Evolutionary conservation across 805 yeast species (phyloP).

Genomic region (Kregervanrija delftensis): DNA sequence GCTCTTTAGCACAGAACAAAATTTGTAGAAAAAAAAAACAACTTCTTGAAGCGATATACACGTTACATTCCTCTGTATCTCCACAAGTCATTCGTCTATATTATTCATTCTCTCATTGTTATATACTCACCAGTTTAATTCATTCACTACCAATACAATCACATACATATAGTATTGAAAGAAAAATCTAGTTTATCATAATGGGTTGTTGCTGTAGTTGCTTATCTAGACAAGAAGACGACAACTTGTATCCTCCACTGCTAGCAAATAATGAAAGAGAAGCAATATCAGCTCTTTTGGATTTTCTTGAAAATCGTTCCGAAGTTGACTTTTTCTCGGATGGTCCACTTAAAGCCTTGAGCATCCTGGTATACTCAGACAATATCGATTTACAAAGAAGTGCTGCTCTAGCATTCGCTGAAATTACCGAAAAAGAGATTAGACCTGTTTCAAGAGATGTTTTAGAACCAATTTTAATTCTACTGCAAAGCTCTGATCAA

Average conservation of each 20-base stretch:
- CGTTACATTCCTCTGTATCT: too few relatives aligned
- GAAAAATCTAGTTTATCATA: not conserved
- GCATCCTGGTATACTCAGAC: slow-evolving; percentile 90
- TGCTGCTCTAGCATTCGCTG: slow-evolving; percentile 98
- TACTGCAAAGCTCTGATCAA: slow-evolving; percentile 79
- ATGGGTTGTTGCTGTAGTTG: slow-evolving; percentile 55
- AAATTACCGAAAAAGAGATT: slow-evolving; percentile 93
- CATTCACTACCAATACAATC: not conserved
- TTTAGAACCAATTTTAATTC: slow-evolving; percentile 83
- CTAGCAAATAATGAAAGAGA: slow-evolving; percentile 95
- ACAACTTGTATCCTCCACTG: slow-evolving; percentile 66
- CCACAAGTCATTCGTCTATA: slow-evolving; percentile 1
- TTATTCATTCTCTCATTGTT: too few relatives aligned
- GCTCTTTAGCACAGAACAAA: too few relatives aligned
- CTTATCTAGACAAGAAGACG: slow-evolving; percentile 34
- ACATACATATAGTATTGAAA: not conserved
- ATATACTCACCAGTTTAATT: not conserved
- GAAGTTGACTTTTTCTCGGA: slow-evolving; percentile 86
- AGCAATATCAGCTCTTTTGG: slow-evolving; percentile 85
- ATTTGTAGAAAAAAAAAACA: too few relatives aligned
- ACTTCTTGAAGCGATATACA: too few relatives aligned
- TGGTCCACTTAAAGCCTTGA: slow-evolving; percentile 82
- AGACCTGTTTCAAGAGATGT: slow-evolving; percentile 87
- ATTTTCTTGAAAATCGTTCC: slow-evolving; percentile 80
- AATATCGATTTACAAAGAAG: slow-evolving; percentile 92